A percentile compares a stretch with the other conserved stretches of the same genome.
Evolutionary conservation across 2,329 filamentous ascomycete species (phyloP).

Genomic region (Paecilomyces formosus): DNA sequence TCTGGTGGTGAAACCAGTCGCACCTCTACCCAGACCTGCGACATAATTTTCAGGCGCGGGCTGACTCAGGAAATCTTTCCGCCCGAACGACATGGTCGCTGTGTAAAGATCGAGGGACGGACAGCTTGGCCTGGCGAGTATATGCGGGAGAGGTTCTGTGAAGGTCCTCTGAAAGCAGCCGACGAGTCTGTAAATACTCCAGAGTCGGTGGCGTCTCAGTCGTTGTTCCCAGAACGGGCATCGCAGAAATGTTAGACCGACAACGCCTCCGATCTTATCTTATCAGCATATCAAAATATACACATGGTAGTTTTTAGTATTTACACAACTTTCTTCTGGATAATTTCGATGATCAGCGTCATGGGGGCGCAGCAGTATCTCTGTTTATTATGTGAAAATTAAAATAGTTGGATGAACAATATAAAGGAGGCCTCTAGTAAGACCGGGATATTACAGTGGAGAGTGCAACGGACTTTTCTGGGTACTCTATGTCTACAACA

Average conservation of each 20-base stretch:
- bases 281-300: not conserved
- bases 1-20: conserved; percentile 94
- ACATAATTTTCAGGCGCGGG: conserved; percentile 83
- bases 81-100: conserved; percentile 48
- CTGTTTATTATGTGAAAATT: not conserved
- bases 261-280: not conserved
- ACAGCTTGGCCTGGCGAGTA: not conserved
- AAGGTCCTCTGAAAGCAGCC: not conserved
- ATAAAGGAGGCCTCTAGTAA: no score
- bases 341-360: no score
- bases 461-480: no score
- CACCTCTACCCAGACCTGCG: conserved; percentile 92
- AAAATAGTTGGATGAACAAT: no score
- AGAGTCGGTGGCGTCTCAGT: not conserved
- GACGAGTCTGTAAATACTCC: not conserved
- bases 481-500: no score
- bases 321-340: no score
- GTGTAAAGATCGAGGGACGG: conserved; percentile 1
- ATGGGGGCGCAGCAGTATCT: not conserved
- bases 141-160: not conserved
- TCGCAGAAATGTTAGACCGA: not conserved
- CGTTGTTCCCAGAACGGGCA: not conserved
- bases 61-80: conserved; percentile 83
- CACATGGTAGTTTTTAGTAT: no score
- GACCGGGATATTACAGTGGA: no score